A percentile compares a stretch with the other conserved stretches of the same genome.
These are phyloP conservation scores for Massarina eburnea DNA, from an alignment of 2,329 filamentous ascomycete species.

Conservation along the genomic window DNA sequence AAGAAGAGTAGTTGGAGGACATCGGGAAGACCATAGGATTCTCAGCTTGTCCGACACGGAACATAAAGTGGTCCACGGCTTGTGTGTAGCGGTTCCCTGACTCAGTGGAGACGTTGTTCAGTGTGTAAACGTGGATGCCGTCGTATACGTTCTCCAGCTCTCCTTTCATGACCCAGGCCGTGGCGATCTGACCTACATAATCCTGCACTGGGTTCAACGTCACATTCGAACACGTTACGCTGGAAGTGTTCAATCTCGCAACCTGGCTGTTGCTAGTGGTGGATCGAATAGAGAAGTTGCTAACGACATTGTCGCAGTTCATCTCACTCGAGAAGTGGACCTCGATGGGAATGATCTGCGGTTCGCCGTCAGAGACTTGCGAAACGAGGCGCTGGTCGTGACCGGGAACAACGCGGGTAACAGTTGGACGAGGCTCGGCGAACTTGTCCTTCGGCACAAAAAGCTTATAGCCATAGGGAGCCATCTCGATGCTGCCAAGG, in stretches of 20 bases:
- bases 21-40: constrained; percentile 63
- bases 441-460: constrained; percentile 59
- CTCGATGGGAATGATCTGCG: constrained; percentile 53
- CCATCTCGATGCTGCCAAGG: constrained; percentile 54
- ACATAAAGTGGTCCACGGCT: constrained; percentile 61
- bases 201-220: constrained; percentile 21
- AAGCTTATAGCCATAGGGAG: constrained; percentile 60
- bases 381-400: constrained; percentile 62
- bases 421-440: constrained; percentile 55
- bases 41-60: constrained; percentile 59
- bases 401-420: constrained; percentile 62
- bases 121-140: constrained; percentile 60
- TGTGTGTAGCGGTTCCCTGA: constrained; percentile 50
- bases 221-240: constrained; percentile 50
- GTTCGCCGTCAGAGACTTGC: constrained; percentile 41
- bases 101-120: constrained; percentile 55
- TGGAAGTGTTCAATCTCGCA: constrained; percentile 49
- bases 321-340: constrained; percentile 63
- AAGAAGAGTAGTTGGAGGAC: constrained; percentile 60
- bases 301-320: constrained; percentile 59
- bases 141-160: constrained; percentile 60
- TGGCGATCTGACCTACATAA: constrained; percentile 57
- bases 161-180: constrained; percentile 56
- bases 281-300: constrained; percentile 56
- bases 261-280: constrained; percentile 51